phyloP scores from a whole-genome alignment of 23 red algal species.

The Rhodosorus marinus region DNA sequence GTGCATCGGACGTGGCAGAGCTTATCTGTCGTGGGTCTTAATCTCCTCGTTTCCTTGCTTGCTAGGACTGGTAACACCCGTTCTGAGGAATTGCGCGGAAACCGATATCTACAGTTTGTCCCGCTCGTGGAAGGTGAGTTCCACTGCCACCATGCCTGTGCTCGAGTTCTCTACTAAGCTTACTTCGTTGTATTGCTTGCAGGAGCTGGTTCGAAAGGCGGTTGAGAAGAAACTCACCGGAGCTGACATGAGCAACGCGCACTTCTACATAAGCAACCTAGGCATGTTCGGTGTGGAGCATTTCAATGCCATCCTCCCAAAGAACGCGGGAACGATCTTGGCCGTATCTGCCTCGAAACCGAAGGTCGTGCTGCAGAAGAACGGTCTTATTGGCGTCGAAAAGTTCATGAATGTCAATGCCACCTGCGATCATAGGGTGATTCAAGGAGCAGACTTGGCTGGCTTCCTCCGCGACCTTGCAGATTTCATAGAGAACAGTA shows the following conservation, averaged over 20 bases:
- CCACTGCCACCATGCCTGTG: not conserved
- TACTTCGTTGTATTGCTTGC: too few species aligned
- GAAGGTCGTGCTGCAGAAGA: slow-evolving; percentile 44
- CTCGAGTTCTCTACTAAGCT: not conserved
- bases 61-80: slow-evolving; percentile 89
- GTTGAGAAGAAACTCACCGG: slow-evolving; percentile 59
- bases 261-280: slow-evolving; percentile 82
- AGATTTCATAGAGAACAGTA: slow-evolving; percentile 52
- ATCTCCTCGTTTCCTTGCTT: not conserved
- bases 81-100: slow-evolving; percentile 44
- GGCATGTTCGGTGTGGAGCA: slow-evolving; percentile 92
- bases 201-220: slow-evolving; percentile 73
- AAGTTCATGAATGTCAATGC: slow-evolving; percentile 87
- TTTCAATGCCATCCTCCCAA: slow-evolving; percentile 88
- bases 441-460: slow-evolving; percentile 84
- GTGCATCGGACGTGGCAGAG: too few species aligned
- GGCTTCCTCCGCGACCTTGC: slow-evolving; percentile 72
- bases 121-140: slow-evolving; percentile 69
- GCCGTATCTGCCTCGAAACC: slow-evolving; percentile 69
- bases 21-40: not conserved
- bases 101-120: slow-evolving; percentile 77
- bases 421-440: slow-evolving; percentile 87
- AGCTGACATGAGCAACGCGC: slow-evolving; percentile 66
- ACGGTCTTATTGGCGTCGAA: slow-evolving; percentile 69
- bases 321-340: slow-evolving; percentile 65